Evolutionary conservation across 805 yeast genomes (phyloP), one percentile per base, ranked within the genome.

Genomic region (Cyberlindnera samutprakarnensis): DNA sequence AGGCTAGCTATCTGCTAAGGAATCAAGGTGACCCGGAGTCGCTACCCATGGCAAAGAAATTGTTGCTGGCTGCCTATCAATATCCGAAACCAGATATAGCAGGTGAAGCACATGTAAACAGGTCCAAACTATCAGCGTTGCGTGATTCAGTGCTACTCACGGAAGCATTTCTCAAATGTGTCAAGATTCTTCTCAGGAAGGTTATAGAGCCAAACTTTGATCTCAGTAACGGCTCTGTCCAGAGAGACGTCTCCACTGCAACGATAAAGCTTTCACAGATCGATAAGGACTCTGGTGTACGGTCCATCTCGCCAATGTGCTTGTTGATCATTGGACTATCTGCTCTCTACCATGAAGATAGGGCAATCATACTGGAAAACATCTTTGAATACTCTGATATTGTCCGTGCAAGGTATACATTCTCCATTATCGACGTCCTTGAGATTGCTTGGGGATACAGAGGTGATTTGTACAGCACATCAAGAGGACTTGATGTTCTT

Each of bases 1-100:
- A 61, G 37, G 53, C 56, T 1, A 47, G 58, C 1, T 61, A 57
- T 50, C 41, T 62, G 10, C 18, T 37, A 37, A 31, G 39, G 11
- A 35, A 38, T 14, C 7, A 35, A 11, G 33, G 35, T 7, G 39
- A 44, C 21, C 36, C 34, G 14, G 12, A 12, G n/a, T 35, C 41
- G 7, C 7, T 30, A 9, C 14, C 25, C 1, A 27, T 31, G 2
- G 52, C 50, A 8, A 21, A 36, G 7, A 36, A 26, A 14, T 27
- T 47, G 5, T 27, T 29, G 6, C 42, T 37, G 10, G 27, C 24
- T 5, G 46, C 37, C 7, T 33, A 27, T 3, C 30, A 15, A n/a
- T 34, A 30, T 17, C 36, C 45, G 7, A 22, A 23, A 2, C 46
- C 44, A 7, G 26, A 35, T 14, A 37, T 47, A 7, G 47, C 52